Evolutionary conservation across 495 filamentous ascomycete species (phyloP), one percentile per base, ranked within the genome.

Genomic region (Talaromyces thailandensis): DNA sequence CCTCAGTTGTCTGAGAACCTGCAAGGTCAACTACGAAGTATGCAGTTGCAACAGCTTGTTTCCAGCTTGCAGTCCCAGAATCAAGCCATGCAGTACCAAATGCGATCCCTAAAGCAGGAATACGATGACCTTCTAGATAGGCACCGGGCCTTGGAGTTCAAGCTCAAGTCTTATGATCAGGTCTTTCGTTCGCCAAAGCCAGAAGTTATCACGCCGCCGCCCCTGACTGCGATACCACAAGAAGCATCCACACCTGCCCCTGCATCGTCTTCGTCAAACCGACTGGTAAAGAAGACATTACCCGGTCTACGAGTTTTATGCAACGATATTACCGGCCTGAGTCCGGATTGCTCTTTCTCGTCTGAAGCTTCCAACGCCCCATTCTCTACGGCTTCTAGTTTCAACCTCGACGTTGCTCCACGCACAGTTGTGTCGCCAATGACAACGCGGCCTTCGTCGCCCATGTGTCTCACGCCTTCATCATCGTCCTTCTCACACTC

Each of bases 301-400:
- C 77, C 76, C 1, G 76, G 77, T 0, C 31, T 79, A 35, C 71
- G 72, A 2, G 77, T 73, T 2, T 69, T 79, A 62, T 79, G 75
- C 50, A 71, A 75, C 50, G 73, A 74, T 61, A 72, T 78, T 64
- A 70, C 62, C n/a, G 64, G 69, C 21, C 64, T 53, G 51, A 65
- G 60, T 40, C 64, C 71, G 4, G 71, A 74, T 8, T 63, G 65
- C n/a, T 40, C 74, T 75, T 23, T 55, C 51, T 55, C 51, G 7
- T 31, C 37, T 23, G 43, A 45, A 6, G 12, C 59, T n/a, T 32
- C 56, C 4, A 52, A 28, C 59, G 14, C 58, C 2, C 26, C 35
- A 1, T 7, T 48, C 21, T 60, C 58, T 4, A 35, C 21, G 57
- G 37, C 62, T 70, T 35, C 66, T 65, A 31, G 72, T 68, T 31